These are phyloP conservation scores for Ceratonia siliqua DNA, from an alignment of 306 rosid genomes.

Conservation along the genomic window DNA sequence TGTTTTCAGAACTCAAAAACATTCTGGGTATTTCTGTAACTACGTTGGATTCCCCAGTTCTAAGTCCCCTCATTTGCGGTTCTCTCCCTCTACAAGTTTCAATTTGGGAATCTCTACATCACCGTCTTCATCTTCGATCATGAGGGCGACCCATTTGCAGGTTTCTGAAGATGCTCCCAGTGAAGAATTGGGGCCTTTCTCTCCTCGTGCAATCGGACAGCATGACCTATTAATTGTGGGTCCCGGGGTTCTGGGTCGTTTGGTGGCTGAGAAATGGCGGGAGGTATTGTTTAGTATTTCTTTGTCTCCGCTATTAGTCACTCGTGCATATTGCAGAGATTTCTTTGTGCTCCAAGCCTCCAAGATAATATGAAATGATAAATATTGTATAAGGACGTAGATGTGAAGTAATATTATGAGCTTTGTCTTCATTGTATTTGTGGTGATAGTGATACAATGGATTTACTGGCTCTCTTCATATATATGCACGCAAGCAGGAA, in stretches of 20 bases:
- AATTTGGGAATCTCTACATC: constrained; percentile 22
- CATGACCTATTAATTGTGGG: constrained; percentile 85
- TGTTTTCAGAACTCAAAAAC: constrained; percentile 33
- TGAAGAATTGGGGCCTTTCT: constrained; percentile 43
- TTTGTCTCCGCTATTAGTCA: background rate
- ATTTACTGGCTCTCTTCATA: background rate
- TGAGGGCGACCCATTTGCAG: constrained; percentile 47
- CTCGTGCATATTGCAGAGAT: background rate
- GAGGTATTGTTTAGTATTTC: constrained; percentile 50
- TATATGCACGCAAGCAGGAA: constrained; percentile 54
- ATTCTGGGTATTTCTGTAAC: constrained; percentile 31
- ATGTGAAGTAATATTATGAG: background rate
- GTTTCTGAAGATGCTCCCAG: constrained; percentile 53
- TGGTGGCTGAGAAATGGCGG: constrained; percentile 84
- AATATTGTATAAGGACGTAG: background rate
- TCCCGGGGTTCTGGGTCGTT: constrained; percentile 94
- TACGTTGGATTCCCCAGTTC: constrained; percentile 14
- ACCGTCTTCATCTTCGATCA: constrained; percentile 31
- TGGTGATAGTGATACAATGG: background rate
- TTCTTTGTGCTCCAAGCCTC: background rate
- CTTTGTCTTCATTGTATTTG: background rate
- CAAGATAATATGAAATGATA: background rate
- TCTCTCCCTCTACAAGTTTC: constrained; percentile 15
- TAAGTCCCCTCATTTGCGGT: constrained; percentile 21
- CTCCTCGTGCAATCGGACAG: constrained; percentile 44